Evolutionary conservation across 2,329 filamentous ascomycete genomes (phyloP), one percentile per base, ranked within the genome.

Genomic region (Penicillium nordicum): DNA sequence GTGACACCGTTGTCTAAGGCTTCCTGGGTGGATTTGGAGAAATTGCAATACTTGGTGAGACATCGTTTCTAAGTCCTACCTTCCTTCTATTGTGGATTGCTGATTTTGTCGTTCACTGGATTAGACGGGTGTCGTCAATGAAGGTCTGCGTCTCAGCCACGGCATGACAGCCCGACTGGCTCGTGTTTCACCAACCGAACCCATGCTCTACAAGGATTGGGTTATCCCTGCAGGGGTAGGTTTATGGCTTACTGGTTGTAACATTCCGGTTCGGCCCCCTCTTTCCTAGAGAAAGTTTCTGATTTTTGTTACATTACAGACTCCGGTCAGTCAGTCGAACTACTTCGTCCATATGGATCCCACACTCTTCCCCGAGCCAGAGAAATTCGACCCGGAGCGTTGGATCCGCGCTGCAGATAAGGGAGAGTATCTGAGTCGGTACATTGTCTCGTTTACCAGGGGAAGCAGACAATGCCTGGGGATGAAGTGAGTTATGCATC

Each of bases 11-110:
- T 43, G 6, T 65, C 60, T 11, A 59, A 59, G n/a, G 62, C 63
- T 25, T 55, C 62, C 6, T 69, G 65, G 66, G 40, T 60, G 2
- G 66, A 74, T 18, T 61, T 77, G 27, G 73, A 77, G 61, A 63
- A 65, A 45, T 55, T 76, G n/a, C 74, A 74, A 0, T 76, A 76
- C 57, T 57, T 77, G 54, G 71, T 73, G 49, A 53, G 66, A 55
- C 10, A 30, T 37, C 6, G 3, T 21, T 12, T 45, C 41, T 8
- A 7, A 1, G 6, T 25, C 2, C 10, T 3, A 29, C 34, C 25
- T 14, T 11, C 6, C 16, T 40, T 34, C 2, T 18, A 18, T n/a
- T 7, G 4, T 41, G n/a, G 6, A 46, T 38, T 38, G 11, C 50
- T 62, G 23, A 60, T 36, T 23, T 16, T 25, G 18, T 30, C 2